Conservation (phyloP, 129 eudicot species). For the Flaveria bidentis region DNA sequence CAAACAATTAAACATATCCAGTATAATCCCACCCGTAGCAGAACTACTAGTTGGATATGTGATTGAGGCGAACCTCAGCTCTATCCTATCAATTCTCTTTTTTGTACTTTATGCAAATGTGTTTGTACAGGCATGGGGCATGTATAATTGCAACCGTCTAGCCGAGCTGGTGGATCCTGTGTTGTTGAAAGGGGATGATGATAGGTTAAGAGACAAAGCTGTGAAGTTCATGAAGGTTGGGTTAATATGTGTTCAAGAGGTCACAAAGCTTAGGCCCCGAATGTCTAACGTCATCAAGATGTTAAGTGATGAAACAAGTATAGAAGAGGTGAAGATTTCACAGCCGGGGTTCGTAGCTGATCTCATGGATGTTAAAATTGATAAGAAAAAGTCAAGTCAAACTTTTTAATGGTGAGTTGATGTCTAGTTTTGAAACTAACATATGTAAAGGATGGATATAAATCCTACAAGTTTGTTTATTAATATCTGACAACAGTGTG, state of each 20-base stretch:
- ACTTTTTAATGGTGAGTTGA: constrained; percentile 32
- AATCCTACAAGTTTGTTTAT: constrained; percentile 26
- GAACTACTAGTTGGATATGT: too few species aligned
- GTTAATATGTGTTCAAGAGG: constrained; percentile 83
- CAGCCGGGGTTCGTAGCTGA: constrained; percentile 75
- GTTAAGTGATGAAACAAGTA: constrained; percentile 48
- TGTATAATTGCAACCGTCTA: constrained; percentile 50
- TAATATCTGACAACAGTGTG: constrained; percentile 8
- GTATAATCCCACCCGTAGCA: too few species aligned
- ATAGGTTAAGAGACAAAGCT: constrained; percentile 48
- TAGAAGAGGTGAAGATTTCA: constrained; percentile 37
- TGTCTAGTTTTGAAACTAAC: constrained; percentile 24
- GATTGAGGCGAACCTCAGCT: too few species aligned
- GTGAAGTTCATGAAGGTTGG: constrained; percentile 61
- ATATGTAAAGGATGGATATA: constrained; percentile 23
- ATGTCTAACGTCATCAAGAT: constrained; percentile 65
- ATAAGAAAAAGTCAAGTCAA: constrained; percentile 36
- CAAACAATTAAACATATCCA: too few species aligned
- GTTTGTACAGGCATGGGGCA: constrained; percentile 63
- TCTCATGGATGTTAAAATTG: constrained; percentile 64
- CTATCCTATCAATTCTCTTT: too few species aligned
- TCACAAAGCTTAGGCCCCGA: constrained; percentile 52
- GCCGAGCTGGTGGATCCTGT: constrained; percentile 56
- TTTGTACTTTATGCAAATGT: not conserved
- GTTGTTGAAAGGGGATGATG: constrained; percentile 49